phyloP scores from a whole-genome alignment of 2,329 filamentous ascomycete species.

The Penicillium corylophilum region DNA sequence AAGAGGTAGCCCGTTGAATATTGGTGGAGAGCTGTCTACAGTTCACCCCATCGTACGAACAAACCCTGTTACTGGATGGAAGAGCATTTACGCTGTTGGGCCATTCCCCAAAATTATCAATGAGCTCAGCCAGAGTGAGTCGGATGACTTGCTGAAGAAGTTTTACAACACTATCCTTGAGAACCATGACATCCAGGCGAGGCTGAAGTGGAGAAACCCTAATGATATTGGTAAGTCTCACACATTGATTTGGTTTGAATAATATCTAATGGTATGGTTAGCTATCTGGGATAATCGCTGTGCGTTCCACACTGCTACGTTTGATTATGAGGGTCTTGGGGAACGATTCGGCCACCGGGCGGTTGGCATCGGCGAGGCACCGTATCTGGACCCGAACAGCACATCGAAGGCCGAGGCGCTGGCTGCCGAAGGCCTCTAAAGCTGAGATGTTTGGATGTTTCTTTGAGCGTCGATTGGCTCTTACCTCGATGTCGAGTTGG shows the following conservation, averaged over 20 bases:
- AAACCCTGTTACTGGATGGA: slow-evolving; percentile 65
- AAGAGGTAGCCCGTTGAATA: slow-evolving; percentile 56
- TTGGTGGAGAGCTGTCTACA: slow-evolving; percentile 51
- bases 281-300: slow-evolving; percentile 38
- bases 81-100: slow-evolving; percentile 53
- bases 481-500: neutral
- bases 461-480: neutral
- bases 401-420: slow-evolving; percentile 18
- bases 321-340: slow-evolving; percentile 33
- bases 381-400: slow-evolving; percentile 35
- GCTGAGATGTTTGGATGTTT: neutral
- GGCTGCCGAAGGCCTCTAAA: slow-evolving; percentile 1
- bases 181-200: slow-evolving; percentile 54
- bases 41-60: slow-evolving; percentile 60
- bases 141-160: slow-evolving; percentile 42
- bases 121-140: slow-evolving; percentile 46
- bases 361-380: slow-evolving; percentile 34
- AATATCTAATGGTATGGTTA: neutral
- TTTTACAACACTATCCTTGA: slow-evolving; percentile 45
- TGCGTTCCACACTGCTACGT: slow-evolving; percentile 30
- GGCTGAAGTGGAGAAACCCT: slow-evolving; percentile 50
- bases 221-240: slow-evolving; percentile 46
- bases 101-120: slow-evolving; percentile 45
- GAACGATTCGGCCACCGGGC: slow-evolving; percentile 31
- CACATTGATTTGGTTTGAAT: neutral